Evolutionary conservation across 176 grass and related monocot genomes (phyloP).

Genomic region (Carex cristatella): DNA sequence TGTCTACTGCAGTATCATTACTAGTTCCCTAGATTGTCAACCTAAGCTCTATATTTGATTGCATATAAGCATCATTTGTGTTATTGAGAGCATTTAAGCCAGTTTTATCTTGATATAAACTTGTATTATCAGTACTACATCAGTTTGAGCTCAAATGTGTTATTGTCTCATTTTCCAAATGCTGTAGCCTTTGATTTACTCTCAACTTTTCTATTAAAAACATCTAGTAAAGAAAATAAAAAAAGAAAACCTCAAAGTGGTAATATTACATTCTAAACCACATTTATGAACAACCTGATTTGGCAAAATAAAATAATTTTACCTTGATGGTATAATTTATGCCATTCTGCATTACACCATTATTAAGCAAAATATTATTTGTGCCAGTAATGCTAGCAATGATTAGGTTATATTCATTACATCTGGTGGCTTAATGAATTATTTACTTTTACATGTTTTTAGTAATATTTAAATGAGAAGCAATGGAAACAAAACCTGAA

Average conservation of each 20-base stretch:
- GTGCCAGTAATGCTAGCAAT: neutral
- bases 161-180: neutral
- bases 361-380: neutral
- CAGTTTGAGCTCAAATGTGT: neutral
- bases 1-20: neutral
- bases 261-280: neutral
- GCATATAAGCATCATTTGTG: neutral
- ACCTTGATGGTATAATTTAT: neutral
- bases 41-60: neutral
- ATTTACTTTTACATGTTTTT: neutral
- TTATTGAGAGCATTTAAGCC: neutral
- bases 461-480: neutral
- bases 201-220: neutral
- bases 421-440: neutral
- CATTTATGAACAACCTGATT: neutral
- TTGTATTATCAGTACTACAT: neutral
- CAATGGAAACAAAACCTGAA: neutral
- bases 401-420: neutral
- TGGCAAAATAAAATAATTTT: neutral
- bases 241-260: neutral
- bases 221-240: neutral
- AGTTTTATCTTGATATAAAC: neutral
- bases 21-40: neutral
- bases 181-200: neutral
- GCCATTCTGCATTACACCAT: neutral